Conservation (phyloP, 2,329 filamentous ascomycete genomes). For the Sclerotinia borealis region DNA sequence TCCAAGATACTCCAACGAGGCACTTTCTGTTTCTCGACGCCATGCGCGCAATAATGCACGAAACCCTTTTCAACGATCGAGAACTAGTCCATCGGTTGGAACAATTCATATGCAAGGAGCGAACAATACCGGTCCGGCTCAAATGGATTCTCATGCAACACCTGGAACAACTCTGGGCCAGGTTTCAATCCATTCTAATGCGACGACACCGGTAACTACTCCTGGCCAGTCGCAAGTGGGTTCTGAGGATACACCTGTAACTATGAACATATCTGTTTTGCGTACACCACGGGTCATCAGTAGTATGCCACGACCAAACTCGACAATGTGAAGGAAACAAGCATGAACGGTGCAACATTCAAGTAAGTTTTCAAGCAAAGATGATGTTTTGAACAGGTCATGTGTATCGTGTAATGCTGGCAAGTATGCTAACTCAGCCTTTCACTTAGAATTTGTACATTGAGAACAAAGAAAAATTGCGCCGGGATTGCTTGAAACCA, state of each 20-base stretch:
- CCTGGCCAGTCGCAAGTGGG: background rate
- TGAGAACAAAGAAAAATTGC: slow-evolving; percentile 18
- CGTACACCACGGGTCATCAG: slow-evolving; percentile 1
- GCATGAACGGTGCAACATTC: background rate
- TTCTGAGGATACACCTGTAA: background rate
- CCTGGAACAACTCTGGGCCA: background rate
- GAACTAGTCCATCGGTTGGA: background rate
- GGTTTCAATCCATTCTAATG: background rate
- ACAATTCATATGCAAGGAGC: background rate
- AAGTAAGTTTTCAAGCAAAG: background rate
- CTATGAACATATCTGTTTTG: background rate
- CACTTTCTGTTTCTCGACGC: background rate
- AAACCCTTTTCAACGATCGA: background rate
- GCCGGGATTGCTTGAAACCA: slow-evolving; percentile 3
- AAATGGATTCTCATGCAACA: background rate
- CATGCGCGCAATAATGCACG: background rate
- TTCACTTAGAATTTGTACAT: slow-evolving; percentile 22
- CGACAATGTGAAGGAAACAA: slow-evolving; percentile 1
- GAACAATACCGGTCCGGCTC: background rate
- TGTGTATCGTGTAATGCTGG: slow-evolving; percentile 2
- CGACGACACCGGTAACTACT: background rate
- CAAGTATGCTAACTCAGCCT: slow-evolving; percentile 7
- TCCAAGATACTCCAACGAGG: background rate
- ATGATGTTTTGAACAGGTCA: background rate
- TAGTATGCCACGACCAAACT: slow-evolving; percentile 6